A percentile compares a stretch with the other conserved stretches of the same genome.
Conservation (phyloP, 768 basidiomycete genomes). For the Candolleomyces efflorescens region DNA sequence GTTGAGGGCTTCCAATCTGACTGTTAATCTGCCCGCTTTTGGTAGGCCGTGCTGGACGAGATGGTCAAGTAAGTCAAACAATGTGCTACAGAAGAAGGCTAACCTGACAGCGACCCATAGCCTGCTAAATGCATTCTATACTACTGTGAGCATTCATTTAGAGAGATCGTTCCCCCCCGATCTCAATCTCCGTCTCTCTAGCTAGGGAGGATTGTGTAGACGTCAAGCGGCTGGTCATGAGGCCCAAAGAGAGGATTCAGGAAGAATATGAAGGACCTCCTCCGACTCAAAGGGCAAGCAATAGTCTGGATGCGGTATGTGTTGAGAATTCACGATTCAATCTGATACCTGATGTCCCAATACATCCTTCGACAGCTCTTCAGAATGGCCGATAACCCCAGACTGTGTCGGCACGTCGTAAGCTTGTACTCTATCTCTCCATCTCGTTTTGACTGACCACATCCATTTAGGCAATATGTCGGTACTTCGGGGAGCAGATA, state of each 20-base stretch:
- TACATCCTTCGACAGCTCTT: slow-evolving; percentile 22
- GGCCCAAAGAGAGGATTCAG: slow-evolving; percentile 43
- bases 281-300: slow-evolving; percentile 63
- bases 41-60: slow-evolving; percentile 73
- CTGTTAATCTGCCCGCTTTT: slow-evolving; percentile 5
- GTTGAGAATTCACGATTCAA: too few species aligned
- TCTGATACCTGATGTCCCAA: too few species aligned
- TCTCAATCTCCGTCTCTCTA: slow-evolving; percentile 19
- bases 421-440: slow-evolving; percentile 14
- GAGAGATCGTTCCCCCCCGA: neutral
- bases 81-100: neutral
- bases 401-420: slow-evolving; percentile 70
- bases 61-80: slow-evolving; percentile 51
- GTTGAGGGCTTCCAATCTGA: neutral
- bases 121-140: slow-evolving; percentile 79
- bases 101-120: slow-evolving; percentile 28
- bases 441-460: neutral
- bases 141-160: slow-evolving; percentile 52
- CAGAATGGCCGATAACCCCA: slow-evolving; percentile 53
- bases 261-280: slow-evolving; percentile 45
- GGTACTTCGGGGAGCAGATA: slow-evolving; percentile 74
- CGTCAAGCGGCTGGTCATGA: slow-evolving; percentile 49
- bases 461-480: slow-evolving; percentile 59
- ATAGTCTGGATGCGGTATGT: slow-evolving; percentile 61
- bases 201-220: slow-evolving; percentile 72